Base-by-base conservation (phyloP, 257 asterid species). In the Perilla frutescens region DNA sequence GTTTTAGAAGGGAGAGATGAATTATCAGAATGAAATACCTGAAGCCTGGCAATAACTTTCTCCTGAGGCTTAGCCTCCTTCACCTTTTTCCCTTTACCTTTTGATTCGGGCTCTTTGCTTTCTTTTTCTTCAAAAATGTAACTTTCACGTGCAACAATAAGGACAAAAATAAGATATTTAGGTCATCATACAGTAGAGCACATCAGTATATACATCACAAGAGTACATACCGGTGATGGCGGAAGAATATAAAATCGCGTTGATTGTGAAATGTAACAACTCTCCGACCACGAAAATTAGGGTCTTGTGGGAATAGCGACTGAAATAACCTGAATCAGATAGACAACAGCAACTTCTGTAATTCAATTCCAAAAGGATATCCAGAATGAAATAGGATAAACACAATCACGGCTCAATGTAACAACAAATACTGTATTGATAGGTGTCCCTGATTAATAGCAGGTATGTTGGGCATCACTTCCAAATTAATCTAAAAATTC, bases 231-330 rank as follows among this genome's bases (percentile, higher is more conserved):
- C 99, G 93, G 67, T 90, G 97, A 81, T 91, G 97, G 50, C 97
- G 97, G 87, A 94, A 91, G 77, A 94, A 94, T 76, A 94, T 85
- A 71, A 88, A 94, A 76, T 91, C 99, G 62, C 99, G 97, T 73
- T 94, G 99, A 78, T 94, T 91, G 87, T 91, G 99, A 54, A 94
- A 94, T 39, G 98, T 91, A 74, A 88, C 97, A 70, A 91, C 98
- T 82, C 97, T 82, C 77, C 97, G 91, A 48, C 99, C 99, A 58
- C 79, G 88, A 66, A 91, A 91, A 68, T 94, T 68, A 36, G 99
- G 99, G 77, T 84, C 87, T 91, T 94, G 99, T 7, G 97, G 96
- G 70, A 94, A 94, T 62, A 94, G 86, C 5, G 99, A 87, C 75
- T 94, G 97, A 32, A 91, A 82, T 56, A 94, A 61, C 84, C 98